Percentiles rank a stretch among this genome's conserved stretches.
Conservation (phyloP, 805 yeast genomes). For the Spathaspora gorwiae region DNA sequence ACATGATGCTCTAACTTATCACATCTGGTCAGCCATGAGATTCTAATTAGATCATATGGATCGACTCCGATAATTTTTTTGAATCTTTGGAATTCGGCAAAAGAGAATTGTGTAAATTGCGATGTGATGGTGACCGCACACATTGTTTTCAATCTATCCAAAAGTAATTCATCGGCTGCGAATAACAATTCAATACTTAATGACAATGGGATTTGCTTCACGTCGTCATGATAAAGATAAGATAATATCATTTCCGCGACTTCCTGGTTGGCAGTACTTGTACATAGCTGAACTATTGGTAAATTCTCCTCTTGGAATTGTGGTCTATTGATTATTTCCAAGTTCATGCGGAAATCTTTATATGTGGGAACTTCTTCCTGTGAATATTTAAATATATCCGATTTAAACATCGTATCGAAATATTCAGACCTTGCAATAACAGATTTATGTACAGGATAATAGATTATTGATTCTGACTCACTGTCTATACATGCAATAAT, state of each 20-base stretch:
- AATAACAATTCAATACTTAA: conserved; percentile 52
- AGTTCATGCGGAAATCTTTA: background rate
- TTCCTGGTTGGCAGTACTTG: conserved; percentile 11
- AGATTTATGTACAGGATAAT: conserved; percentile 63
- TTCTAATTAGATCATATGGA: conserved; percentile 53
- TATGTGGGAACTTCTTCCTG: conserved; percentile 13
- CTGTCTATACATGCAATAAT: conserved; percentile 35
- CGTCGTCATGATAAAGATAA: conserved; percentile 58
- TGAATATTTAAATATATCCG: conserved; percentile 27
- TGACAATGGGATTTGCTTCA: conserved; percentile 42
- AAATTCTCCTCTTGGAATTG: conserved; percentile 8
- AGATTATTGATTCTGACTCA: conserved; percentile 21
- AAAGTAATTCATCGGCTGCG: conserved; percentile 54
- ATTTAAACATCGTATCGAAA: conserved; percentile 58
- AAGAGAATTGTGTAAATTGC: conserved; percentile 15
- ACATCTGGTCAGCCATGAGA: conserved; percentile 65
- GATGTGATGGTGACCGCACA: conserved; percentile 50
- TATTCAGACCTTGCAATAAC: conserved; percentile 59
- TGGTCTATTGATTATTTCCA: conserved; percentile 13
- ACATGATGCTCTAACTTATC: conserved; percentile 62
- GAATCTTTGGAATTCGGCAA: conserved; percentile 15
- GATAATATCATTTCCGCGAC: conserved; percentile 49
- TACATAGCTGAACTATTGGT: conserved; percentile 28
- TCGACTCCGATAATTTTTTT: conserved; percentile 27
- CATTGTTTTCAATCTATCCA: conserved; percentile 62